phyloP scores from a whole-genome alignment of 2,329 filamentous ascomycete genomes.

The Periconia macrospinosa region DNA sequence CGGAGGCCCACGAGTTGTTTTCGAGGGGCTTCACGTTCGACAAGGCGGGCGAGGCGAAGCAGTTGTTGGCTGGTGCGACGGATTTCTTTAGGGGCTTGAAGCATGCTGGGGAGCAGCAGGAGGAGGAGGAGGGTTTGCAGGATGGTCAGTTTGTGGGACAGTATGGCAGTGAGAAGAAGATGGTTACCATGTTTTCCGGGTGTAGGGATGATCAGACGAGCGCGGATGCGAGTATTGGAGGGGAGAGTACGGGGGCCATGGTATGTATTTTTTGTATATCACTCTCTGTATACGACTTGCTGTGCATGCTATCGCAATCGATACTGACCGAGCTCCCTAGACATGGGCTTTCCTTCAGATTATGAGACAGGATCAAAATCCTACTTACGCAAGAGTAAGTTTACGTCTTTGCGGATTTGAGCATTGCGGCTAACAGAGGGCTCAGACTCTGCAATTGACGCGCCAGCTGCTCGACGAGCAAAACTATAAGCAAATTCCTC shows the following conservation, averaged over 20 bases:
- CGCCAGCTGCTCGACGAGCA: conserved; percentile 41
- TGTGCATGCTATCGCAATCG: background rate
- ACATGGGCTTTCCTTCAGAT: conserved; percentile 52
- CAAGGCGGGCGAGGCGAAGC: conserved; percentile 54
- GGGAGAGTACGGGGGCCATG: conserved; percentile 50
- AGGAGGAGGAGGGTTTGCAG: conserved; percentile 38
- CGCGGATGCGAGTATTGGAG: conserved; percentile 52
- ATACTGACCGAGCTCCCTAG: background rate
- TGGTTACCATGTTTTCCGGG: conserved; percentile 55
- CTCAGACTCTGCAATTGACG: conserved; percentile 44
- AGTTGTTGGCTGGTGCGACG: conserved; percentile 57
- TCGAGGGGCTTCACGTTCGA: conserved; percentile 54
- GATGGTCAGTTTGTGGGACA: conserved; percentile 46
- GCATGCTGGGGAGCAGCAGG: conserved; percentile 50
- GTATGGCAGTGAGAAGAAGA: conserved; percentile 50
- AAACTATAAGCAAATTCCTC: conserved; percentile 49
- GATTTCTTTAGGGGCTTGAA: conserved; percentile 57
- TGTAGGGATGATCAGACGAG: conserved; percentile 56
- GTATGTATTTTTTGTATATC: background rate
- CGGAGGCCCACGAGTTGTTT: conserved; percentile 55
- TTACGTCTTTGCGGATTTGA: background rate
- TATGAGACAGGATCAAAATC: conserved; percentile 42
- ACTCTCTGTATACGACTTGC: background rate
- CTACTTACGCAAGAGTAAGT: conserved; percentile 46
- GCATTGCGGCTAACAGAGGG: background rate